Evolutionary conservation across 2,329 filamentous ascomycete genomes (phyloP), one percentile per base, ranked within the genome.

Genomic region (Plenodomus tracheiphilus): DNA sequence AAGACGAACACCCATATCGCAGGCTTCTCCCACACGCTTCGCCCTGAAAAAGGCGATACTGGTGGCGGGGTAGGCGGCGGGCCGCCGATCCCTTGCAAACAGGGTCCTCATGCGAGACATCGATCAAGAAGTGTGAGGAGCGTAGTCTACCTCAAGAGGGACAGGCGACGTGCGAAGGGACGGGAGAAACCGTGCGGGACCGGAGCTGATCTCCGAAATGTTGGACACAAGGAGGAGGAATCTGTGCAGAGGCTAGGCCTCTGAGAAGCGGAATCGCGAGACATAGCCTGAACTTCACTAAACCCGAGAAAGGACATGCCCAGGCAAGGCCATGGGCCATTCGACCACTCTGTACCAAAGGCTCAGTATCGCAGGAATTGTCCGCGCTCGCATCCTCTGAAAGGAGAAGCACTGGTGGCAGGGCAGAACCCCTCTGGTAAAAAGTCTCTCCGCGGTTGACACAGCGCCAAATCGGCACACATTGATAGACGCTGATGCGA

Each of bases 1-100:
- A 35, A 39, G 38, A 18, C 4, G 46, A 53, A 44, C 46, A 47
- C 58, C 50, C 42, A 62, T 53, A 47, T 59, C 61, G 53, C 41
- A 64, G 61, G 59, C 61, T 51, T 63, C 61, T 64, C 53, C 53
- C 61, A 63, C 58, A 34, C 56, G 28, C 54, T 47, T 47, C 53
- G 36, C 58, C 53, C 53, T 60, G 39, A 60, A n/a, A 62, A 61
- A 47, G 54, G 49, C 35, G 52, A 53, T 41, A 64, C 54, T 54
- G 54, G 53, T 62, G 58, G 52, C 48, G 58, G 59, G 56, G 54
- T 16, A 37, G 47, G 46, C 41, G 28, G 28, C 39, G 28, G 32
- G 43, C 35, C 28, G 11, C 11, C 47, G 28, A 50, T 49, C 59
- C 59, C 61, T 62, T 39, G 52, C 56, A 44, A 46, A 52, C 54